phyloP scores from a whole-genome alignment of 176 grass and related monocot genomes.

The Carex myosuroides region DNA sequence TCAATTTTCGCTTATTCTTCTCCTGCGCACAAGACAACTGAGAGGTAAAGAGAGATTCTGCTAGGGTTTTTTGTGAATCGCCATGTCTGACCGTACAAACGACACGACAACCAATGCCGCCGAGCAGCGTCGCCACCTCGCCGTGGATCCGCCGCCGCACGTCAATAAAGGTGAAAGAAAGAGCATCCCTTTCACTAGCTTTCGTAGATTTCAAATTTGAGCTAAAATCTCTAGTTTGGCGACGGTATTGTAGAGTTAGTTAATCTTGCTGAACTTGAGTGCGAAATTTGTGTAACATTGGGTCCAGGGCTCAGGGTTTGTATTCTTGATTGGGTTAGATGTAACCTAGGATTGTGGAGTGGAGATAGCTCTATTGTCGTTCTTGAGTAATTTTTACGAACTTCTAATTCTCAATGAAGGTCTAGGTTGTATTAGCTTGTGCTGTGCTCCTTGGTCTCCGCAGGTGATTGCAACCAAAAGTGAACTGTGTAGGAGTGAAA shows the following conservation, averaged over 20 bases:
- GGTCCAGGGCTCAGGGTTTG: background rate
- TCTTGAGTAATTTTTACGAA: background rate
- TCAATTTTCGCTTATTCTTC: constrained; percentile 12
- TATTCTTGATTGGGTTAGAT: background rate
- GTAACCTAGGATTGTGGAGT: background rate
- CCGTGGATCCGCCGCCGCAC: constrained; percentile 54
- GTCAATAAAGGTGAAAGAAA: constrained; percentile 54
- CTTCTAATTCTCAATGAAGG: background rate
- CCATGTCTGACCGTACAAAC: constrained; percentile 19
- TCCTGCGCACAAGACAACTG: constrained; percentile 19
- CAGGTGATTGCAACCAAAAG: background rate
- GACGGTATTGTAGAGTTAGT: constrained; percentile 25
- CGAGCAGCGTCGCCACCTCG: constrained; percentile 33
- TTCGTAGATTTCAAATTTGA: constrained; percentile 9
- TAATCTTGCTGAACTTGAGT: background rate
- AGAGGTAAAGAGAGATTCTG: constrained; percentile 3
- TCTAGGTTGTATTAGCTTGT: background rate
- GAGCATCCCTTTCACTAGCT: background rate
- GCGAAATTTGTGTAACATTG: background rate
- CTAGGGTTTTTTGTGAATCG: constrained; percentile 21
- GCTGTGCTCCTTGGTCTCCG: background rate
- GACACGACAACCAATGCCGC: constrained; percentile 9
- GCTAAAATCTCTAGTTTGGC: background rate
- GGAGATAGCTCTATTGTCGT: background rate
- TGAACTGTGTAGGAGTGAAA: background rate